A percentile compares a stretch with the other conserved stretches of the same genome.
These are phyloP conservation scores for Carex cristatella DNA, from an alignment of 176 grass and related monocot genomes.

Conservation along the genomic window DNA sequence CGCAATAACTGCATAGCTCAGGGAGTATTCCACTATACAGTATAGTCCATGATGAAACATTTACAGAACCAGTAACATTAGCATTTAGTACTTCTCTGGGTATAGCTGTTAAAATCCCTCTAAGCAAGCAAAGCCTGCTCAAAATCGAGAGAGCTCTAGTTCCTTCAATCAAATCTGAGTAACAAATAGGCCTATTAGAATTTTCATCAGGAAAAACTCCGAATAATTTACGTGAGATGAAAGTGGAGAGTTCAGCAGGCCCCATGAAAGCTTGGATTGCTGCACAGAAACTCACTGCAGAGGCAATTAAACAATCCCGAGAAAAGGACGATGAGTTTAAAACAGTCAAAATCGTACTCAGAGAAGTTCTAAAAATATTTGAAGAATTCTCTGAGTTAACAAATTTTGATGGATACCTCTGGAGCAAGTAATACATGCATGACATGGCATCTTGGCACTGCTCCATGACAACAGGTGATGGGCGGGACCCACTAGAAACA, in stretches of 20 bases:
- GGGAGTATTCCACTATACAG: constrained; percentile 83
- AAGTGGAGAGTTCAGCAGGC: constrained; percentile 41
- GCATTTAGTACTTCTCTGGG: constrained; percentile 65
- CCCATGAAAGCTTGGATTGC: constrained; percentile 74
- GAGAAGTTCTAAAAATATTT: constrained; percentile 41
- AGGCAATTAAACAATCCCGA: constrained; percentile 89
- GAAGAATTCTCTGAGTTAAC: constrained; percentile 43
- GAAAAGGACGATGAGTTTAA: constrained; percentile 83
- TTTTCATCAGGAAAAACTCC: constrained; percentile 8
- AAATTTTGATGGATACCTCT: constrained; percentile 72
- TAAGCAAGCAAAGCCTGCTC: constrained; percentile 88
- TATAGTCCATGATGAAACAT: constrained; percentile 59
- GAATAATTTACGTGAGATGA: constrained; percentile 74
- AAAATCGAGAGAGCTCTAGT: constrained; percentile 61
- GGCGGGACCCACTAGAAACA: constrained; percentile 52
- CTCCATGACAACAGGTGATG: constrained; percentile 90
- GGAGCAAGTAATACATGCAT: constrained; percentile 97
- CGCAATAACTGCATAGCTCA: constrained; percentile 83
- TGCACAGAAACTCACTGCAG: constrained; percentile 90
- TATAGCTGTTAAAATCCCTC: constrained; percentile 87
- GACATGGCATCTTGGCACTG: constrained; percentile 97
- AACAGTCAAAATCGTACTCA: constrained; percentile 73
- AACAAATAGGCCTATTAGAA: constrained; percentile 16
- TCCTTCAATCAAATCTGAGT: constrained; percentile 48
- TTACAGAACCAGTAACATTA: constrained; percentile 23